Conservation (phyloP, 441 rosid genomes). For the Arabidopsis hybrid region DNA sequence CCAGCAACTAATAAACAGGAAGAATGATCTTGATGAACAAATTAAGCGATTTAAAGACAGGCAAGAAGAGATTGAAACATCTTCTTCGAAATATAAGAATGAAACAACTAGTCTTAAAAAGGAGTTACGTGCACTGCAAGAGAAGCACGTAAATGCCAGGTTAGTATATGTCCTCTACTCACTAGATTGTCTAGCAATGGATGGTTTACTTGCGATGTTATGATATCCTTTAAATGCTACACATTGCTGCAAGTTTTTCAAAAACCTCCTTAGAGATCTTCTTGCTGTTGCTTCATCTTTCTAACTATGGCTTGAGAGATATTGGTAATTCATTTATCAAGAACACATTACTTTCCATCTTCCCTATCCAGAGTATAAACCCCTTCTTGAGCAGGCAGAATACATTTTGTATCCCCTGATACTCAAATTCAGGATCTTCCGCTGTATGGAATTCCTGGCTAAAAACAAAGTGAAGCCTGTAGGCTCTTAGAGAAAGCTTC, state of each 20-base stretch:
- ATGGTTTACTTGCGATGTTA: slow-evolving; percentile 18
- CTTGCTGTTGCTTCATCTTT: slow-evolving; percentile 19
- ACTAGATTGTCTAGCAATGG: background rate
- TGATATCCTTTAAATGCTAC: slow-evolving; percentile 14
- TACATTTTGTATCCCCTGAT: slow-evolving; percentile 11
- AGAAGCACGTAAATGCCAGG: slow-evolving; percentile 83
- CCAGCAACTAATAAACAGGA: slow-evolving; percentile 86
- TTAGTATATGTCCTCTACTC: slow-evolving; percentile 30
- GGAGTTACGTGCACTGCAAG: slow-evolving; percentile 78
- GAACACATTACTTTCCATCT: background rate
- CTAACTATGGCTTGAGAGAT: slow-evolving; percentile 27
- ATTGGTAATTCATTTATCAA: slow-evolving; percentile 18
- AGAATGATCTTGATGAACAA: slow-evolving; percentile 76
- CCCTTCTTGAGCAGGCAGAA: slow-evolving; percentile 28
- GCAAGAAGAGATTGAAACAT: slow-evolving; percentile 65
- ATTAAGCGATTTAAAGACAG: slow-evolving; percentile 81
- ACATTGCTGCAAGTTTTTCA: slow-evolving; percentile 19
- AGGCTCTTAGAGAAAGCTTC: background rate
- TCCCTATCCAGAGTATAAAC: background rate
- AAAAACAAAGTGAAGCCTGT: background rate
- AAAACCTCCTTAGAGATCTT: slow-evolving; percentile 12
- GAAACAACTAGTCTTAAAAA: slow-evolving; percentile 69
- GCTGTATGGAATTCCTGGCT: background rate
- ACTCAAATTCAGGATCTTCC: background rate
- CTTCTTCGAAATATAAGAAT: slow-evolving; percentile 66